phyloP scores from a whole-genome alignment of 306 rosid genomes.

The Vachellia pachyceras region DNA sequence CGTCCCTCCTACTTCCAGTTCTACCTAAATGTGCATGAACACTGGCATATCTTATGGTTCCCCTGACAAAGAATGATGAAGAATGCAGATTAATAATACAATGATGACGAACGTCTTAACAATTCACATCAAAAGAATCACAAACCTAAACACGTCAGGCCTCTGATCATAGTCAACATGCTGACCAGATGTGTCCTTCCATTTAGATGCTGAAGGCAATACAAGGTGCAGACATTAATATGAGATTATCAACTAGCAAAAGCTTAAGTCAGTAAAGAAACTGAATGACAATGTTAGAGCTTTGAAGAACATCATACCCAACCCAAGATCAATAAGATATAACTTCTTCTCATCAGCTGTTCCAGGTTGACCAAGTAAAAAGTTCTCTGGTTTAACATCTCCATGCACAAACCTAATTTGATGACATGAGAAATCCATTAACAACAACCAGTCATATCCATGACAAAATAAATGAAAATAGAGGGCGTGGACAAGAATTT shows the following conservation, averaged over 20 bases:
- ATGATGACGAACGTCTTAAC: conserved; percentile 8
- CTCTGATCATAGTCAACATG: conserved; percentile 96
- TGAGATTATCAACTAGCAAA: conserved; percentile 22
- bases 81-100: conserved; percentile 27
- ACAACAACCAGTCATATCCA: conserved; percentile 13
- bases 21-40: conserved; percentile 97
- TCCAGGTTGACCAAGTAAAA: conserved; percentile 93
- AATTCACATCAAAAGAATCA: background rate
- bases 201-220: conserved; percentile 77
- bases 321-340: conserved; percentile 90
- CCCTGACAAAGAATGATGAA: conserved; percentile 57
- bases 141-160: conserved; percentile 93
- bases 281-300: conserved; percentile 8
- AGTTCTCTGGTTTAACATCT: conserved; percentile 96
- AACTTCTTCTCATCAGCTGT: conserved; percentile 88
- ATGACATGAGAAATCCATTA: conserved; percentile 24
- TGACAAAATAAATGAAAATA: conserved; percentile 29
- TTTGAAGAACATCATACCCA: conserved; percentile 62
- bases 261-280: background rate
- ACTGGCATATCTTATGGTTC: conserved; percentile 95
- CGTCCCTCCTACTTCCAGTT: conserved; percentile 94
- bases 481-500: conserved; percentile 5
- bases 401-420: conserved; percentile 88
- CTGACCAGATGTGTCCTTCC: conserved; percentile 87
- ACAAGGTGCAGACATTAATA: conserved; percentile 25